Evolutionary conservation across 208 protist species (phyloP).

Genomic region (Leishmania aethiopica): DNA sequence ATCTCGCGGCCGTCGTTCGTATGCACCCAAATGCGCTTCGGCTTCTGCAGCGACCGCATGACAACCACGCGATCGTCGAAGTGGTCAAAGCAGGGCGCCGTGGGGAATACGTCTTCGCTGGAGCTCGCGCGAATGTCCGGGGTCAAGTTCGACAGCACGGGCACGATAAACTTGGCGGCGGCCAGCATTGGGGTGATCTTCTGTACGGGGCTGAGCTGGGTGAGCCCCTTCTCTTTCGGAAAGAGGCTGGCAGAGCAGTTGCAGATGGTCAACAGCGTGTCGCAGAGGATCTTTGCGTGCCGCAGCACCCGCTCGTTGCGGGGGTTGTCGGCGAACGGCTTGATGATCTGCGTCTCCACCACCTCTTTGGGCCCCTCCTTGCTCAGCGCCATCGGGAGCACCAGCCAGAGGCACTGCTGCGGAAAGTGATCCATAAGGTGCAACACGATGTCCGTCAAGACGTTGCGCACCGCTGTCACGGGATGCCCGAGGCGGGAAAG

Average conservation of each 20-base stretch:
- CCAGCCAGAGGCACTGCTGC: slow-evolving; percentile 89
- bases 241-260: slow-evolving; percentile 54
- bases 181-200: slow-evolving; percentile 53
- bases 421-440: slow-evolving; percentile 74
- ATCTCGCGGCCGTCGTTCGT: slow-evolving; percentile 73
- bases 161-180: slow-evolving; percentile 58
- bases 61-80: slow-evolving; percentile 79
- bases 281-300: slow-evolving; percentile 62
- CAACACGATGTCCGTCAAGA: slow-evolving; percentile 70
- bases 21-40: slow-evolving; percentile 89
- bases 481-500: slow-evolving; percentile 90
- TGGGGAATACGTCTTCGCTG: slow-evolving; percentile 49
- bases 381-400: slow-evolving; percentile 79
- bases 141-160: slow-evolving; percentile 73
- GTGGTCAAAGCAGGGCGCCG: slow-evolving; percentile 60
- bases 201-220: slow-evolving; percentile 61
- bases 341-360: slow-evolving; percentile 53
- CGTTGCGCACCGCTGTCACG: slow-evolving; percentile 43
- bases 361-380: slow-evolving; percentile 49
- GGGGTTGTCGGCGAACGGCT: slow-evolving; percentile 41
- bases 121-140: slow-evolving; percentile 45
- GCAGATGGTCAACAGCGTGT: slow-evolving; percentile 79
- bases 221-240: slow-evolving; percentile 42
- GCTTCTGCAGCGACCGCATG: slow-evolving; percentile 92
- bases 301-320: slow-evolving; percentile 41